These are phyloP conservation scores for Penicillium sumatraense DNA, from an alignment of 2,329 filamentous ascomycete genomes.

Conservation along the genomic window DNA sequence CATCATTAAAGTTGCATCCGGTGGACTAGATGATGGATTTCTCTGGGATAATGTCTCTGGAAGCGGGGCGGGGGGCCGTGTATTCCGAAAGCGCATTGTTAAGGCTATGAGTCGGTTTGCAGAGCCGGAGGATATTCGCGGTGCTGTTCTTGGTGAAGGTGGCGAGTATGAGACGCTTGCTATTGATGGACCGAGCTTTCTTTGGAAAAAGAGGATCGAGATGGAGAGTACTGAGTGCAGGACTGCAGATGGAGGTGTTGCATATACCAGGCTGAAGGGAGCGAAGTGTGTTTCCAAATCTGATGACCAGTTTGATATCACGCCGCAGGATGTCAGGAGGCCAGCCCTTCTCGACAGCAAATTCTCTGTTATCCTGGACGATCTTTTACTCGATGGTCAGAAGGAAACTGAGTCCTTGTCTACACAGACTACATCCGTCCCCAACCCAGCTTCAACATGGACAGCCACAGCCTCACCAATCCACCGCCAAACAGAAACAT, in stretches of 20 bases:
- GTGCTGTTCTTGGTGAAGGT: conserved; percentile 84
- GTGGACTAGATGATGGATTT: conserved; percentile 78
- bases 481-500: conserved; percentile 28
- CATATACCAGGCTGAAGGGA: conserved; percentile 68
- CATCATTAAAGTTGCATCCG: conserved; percentile 93
- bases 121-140: conserved; percentile 58
- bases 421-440: neutral
- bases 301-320: conserved; percentile 25
- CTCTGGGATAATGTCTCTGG: conserved; percentile 78
- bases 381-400: conserved; percentile 6
- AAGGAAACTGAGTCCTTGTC: neutral
- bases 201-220: conserved; percentile 75
- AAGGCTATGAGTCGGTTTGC: conserved; percentile 64
- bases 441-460: conserved; percentile 7
- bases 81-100: conserved; percentile 52
- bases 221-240: conserved; percentile 62
- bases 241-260: conserved; percentile 74
- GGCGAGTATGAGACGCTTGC: conserved; percentile 96
- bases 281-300: conserved; percentile 59
- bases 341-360: conserved; percentile 70
- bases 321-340: conserved; percentile 43
- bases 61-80: conserved; percentile 40
- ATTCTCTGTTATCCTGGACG: conserved; percentile 55
- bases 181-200: conserved; percentile 71
- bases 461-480: conserved; percentile 8